These are phyloP conservation scores for Oldenlandia corymbosa DNA, from an alignment of 257 asterid genomes.

Conservation along the genomic window DNA sequence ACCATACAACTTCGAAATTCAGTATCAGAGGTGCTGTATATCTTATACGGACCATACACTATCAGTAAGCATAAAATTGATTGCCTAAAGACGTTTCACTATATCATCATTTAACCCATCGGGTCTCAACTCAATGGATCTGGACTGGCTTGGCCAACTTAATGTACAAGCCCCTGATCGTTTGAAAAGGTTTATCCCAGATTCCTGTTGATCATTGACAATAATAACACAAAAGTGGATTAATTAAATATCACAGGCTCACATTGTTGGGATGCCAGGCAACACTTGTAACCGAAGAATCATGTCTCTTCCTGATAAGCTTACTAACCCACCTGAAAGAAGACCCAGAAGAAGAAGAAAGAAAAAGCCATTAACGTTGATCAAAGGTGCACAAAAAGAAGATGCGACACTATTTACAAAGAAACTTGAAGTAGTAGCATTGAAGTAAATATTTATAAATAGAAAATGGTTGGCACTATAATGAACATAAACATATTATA, in stretches of 20 bases:
- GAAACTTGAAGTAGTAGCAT: neutral
- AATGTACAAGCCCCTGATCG: neutral
- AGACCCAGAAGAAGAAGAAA: constrained; percentile 11
- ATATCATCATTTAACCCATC: neutral
- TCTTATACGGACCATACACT: neutral
- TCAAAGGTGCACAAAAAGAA: neutral
- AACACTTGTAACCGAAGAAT: constrained; percentile 92
- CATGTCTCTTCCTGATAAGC: constrained; percentile 91
- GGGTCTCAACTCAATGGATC: neutral
- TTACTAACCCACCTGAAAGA: constrained; percentile 96
- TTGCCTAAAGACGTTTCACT: neutral
- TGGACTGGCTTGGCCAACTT: neutral
- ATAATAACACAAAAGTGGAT: no score
- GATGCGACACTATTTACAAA: neutral
- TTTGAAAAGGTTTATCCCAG: neutral
- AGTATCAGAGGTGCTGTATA: neutral
- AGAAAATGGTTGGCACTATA: neutral
- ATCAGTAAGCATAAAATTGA: neutral
- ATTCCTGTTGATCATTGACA: neutral
- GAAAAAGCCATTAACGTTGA: no score
- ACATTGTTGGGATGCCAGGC: constrained; percentile 99
- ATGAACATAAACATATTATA: neutral
- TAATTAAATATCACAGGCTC: no score
- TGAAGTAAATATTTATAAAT: neutral
- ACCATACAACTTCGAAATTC: neutral